Evolutionary conservation across 148 eudicot genomes (phyloP).

Genomic region (Selenicereus undatus): DNA sequence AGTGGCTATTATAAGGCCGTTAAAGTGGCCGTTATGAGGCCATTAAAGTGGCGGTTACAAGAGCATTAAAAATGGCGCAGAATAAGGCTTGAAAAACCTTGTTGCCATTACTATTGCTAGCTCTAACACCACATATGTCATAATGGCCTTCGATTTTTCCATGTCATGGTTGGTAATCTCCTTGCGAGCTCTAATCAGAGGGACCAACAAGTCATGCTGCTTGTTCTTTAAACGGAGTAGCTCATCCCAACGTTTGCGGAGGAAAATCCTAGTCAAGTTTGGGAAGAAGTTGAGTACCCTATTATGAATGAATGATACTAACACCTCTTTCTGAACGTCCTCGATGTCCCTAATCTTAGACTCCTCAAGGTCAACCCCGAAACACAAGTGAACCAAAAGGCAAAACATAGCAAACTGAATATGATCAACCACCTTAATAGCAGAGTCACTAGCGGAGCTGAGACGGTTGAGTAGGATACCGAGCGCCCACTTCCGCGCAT

Average conservation of each 20-base stretch:
- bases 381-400: constrained; percentile 59
- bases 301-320: constrained; percentile 25
- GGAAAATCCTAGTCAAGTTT: constrained; percentile 35
- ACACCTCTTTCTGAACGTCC: not conserved
- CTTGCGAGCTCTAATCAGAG: constrained; percentile 43
- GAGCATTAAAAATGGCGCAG: too few species aligned
- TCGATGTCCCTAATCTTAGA: constrained; percentile 40
- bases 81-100: too few species aligned
- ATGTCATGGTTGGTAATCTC: not conserved
- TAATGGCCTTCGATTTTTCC: constrained; percentile 15
- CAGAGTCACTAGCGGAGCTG: not conserved
- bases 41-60: too few species aligned
- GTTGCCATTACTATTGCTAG: too few species aligned
- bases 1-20: too few species aligned
- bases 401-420: constrained; percentile 60
- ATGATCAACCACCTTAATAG: constrained; percentile 44
- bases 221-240: constrained; percentile 20
- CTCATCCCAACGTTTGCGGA: constrained; percentile 45
- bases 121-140: too few species aligned
- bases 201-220: constrained; percentile 29
- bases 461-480: constrained; percentile 20
- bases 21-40: too few species aligned
- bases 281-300: constrained; percentile 48
- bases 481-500: constrained; percentile 28
- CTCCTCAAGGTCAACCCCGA: constrained; percentile 53